Conservation (phyloP, 768 basidiomycete species). For the Rhizopogon salebrosus region DNA sequence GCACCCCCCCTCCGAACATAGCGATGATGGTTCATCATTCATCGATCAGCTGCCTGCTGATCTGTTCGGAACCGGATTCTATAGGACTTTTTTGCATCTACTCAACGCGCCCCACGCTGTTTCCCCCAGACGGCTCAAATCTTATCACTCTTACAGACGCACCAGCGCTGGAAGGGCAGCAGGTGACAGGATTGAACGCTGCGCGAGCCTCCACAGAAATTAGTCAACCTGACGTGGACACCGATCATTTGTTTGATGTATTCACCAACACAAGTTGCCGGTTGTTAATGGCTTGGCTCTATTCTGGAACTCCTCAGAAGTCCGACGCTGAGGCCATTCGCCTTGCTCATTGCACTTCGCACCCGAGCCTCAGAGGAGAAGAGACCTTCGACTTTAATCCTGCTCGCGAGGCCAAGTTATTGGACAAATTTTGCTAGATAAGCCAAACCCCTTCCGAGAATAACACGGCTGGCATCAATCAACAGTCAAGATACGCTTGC, state of each 20-base stretch:
- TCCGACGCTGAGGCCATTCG: slow-evolving; percentile 21
- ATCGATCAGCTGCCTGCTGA: no score
- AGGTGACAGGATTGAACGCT: neutral
- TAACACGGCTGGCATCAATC: slow-evolving; percentile 16
- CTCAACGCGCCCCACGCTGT: no score
- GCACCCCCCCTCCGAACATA: neutral
- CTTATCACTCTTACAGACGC: slow-evolving; percentile 14
- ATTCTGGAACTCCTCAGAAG: slow-evolving; percentile 11
- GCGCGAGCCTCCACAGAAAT: neutral
- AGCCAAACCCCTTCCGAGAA: slow-evolving; percentile 10
- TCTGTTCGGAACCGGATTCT: slow-evolving; percentile 9
- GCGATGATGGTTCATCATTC: no score
- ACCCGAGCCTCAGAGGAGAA: slow-evolving; percentile 2
- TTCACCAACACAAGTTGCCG: slow-evolving; percentile 15
- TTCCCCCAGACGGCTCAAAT: no score
- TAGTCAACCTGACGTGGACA: neutral
- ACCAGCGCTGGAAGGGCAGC: neutral
- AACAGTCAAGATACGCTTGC: slow-evolving; percentile 16
- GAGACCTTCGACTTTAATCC: slow-evolving; percentile 19
- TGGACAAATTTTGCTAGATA: slow-evolving; percentile 8
- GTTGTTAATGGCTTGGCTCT: neutral
- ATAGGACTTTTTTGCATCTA: slow-evolving; percentile 20
- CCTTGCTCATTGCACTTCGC: slow-evolving; percentile 9
- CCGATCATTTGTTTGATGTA: slow-evolving; percentile 1
- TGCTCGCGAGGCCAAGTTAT: slow-evolving; percentile 11